These are phyloP conservation scores for Phytopythium ostracodes DNA, from an alignment of 352 stramenopile species.

Conservation along the genomic window DNA sequence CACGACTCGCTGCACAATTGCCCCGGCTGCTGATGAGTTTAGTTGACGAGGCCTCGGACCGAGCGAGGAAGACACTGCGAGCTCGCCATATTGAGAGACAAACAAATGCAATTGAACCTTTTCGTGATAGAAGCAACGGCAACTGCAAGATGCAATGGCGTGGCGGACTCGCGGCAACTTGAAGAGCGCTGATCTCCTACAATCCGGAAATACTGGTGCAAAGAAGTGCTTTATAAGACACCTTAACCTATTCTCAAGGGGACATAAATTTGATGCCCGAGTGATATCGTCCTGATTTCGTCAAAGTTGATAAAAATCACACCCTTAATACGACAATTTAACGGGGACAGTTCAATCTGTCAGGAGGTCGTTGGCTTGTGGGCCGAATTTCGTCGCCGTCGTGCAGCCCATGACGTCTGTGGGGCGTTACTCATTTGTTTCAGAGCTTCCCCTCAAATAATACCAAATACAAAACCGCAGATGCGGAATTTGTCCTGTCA, in stretches of 20 bases:
- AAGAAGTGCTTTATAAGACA: too few species aligned
- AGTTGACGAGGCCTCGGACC: background rate
- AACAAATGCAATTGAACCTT: background rate
- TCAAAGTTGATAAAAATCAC: too few species aligned
- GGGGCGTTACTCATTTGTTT: background rate
- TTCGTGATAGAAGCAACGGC: background rate
- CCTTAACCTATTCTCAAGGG: too few species aligned
- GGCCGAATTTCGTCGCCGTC: constrained; percentile 2
- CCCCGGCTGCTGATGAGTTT: constrained; percentile 85
- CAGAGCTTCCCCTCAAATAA: constrained; percentile 1
- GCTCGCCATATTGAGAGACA: background rate
- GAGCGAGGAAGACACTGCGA: background rate
- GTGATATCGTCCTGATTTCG: background rate
- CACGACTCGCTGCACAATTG: constrained; percentile 99
- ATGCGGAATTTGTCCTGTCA: background rate
- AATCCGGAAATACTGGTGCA: too few species aligned
- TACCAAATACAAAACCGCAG: background rate
- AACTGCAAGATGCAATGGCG: background rate
- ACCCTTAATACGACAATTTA: background rate
- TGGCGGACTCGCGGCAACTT: too few species aligned
- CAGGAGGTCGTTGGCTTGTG: background rate
- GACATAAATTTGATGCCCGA: background rate
- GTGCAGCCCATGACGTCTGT: constrained; percentile 5
- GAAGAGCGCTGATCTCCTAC: too few species aligned
- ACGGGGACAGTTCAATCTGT: background rate